Conservation (phyloP, 2,329 filamentous ascomycete genomes). For the Pezicula radicicola region DNA sequence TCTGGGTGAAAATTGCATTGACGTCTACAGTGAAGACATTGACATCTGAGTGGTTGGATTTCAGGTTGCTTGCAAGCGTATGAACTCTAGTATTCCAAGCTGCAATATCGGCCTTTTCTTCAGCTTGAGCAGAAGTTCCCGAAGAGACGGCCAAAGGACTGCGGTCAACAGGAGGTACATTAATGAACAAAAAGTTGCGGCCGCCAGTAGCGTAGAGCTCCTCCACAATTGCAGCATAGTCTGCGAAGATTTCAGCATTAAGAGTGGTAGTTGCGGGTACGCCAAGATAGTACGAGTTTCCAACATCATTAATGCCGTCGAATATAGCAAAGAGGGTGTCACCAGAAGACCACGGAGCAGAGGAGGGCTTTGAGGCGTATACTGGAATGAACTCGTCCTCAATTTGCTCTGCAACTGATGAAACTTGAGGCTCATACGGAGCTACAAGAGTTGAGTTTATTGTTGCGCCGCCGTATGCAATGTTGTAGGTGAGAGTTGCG, state of each 20-base stretch:
- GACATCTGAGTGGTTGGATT: conserved; percentile 33
- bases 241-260: conserved; percentile 37
- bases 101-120: conserved; percentile 41
- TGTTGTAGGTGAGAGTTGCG: conserved; percentile 45
- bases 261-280: conserved; percentile 28
- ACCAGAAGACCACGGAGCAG: conserved; percentile 29
- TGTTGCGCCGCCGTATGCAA: conserved; percentile 44
- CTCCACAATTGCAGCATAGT: conserved; percentile 38
- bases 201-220: conserved; percentile 49
- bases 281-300: conserved; percentile 41
- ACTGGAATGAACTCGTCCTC: conserved; percentile 38
- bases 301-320: conserved; percentile 55
- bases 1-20: conserved; percentile 45
- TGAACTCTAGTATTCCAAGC: conserved; percentile 48
- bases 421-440: conserved; percentile 32
- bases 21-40: conserved; percentile 53
- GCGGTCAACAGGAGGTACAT: conserved; percentile 55
- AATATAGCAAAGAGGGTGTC: conserved; percentile 45
- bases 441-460: conserved; percentile 34
- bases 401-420: conserved; percentile 34
- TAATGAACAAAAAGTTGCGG: conserved; percentile 57
- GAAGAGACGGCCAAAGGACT: conserved; percentile 45
- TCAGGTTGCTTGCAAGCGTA: conserved; percentile 33
- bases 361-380: conserved; percentile 29
- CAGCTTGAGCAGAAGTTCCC: conserved; percentile 28